Base-by-base conservation (phyloP, 352 stramenopile species). In the Globisporangium radiosum region DNA sequence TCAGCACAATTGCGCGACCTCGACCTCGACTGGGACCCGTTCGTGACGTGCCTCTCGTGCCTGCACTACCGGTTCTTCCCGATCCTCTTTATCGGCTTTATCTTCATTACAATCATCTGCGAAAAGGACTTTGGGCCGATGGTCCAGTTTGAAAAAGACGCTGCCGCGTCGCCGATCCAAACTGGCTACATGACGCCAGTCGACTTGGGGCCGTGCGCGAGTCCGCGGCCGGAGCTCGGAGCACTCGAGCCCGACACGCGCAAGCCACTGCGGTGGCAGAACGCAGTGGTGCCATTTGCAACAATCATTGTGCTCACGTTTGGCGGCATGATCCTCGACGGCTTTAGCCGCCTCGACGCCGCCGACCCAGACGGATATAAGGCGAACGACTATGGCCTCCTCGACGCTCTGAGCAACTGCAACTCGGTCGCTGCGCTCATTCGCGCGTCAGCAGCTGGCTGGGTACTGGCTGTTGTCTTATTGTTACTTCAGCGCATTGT, bases 71-170 rank as follows among this genome's bases (percentile, higher is more conserved):
- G 85, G 0, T 92, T 94, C 69, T 94, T 96, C 62, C 82, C 84
- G 43, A 89, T 96, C 49, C 70, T 96, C 15, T 92, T 96, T 60
- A 87, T 96, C 51, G 81, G 78, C 15, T 87, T 92, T 59, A 92
- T 95, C 66, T 94, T 94, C 74, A 94, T 96, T 63, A 93, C 82
- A 51, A 92, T 94, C 56, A 87, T 94, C 61, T 91, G 79, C 58
- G 84, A 93, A 52, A 91, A 88, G 57, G 82, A 96, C 67, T 91
- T 95, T 58, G 81, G 85, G 1, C 85, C 87, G 13, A 96, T 94
- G 84, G 77, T 90, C 33, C 76, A 93, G 65, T 94, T 86, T 57
- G 84, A 94, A 52, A 91, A 91, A 51, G 84, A 90, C 33, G 81
- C 81, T 0, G 84, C 82, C 25, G 81, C 74, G 42, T 90, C 80